Evolutionary conservation across 2,329 filamentous ascomycete species (phyloP), one percentile per base, ranked within the genome.

Genomic region (Botrytis fabae): DNA sequence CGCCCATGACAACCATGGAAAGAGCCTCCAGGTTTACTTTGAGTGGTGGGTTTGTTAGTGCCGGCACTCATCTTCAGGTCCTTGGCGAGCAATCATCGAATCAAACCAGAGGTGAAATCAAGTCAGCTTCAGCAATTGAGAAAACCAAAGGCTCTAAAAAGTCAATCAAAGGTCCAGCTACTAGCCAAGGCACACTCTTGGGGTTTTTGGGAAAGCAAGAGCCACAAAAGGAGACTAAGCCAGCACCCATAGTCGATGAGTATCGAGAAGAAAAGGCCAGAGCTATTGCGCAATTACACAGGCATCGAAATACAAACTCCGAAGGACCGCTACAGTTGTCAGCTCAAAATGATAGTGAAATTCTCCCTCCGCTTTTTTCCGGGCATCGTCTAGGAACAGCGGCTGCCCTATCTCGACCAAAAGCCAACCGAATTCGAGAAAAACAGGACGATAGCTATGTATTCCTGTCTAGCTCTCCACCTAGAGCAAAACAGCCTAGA

Each of bases 1-100:
- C 78, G 1, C 88, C 89, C 73, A 78, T 82, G 7, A 91, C 90
- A 8, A 92, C 90, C 0, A 92, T 92, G 89, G 86, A 89, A 63
- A 83, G 85, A 71, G 82, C 86, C 0, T 83, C 86, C 0, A 89
- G 88, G 0, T 93, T 93, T 75, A 88, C 88, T n/a, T 88, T 88
- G 16, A 89, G 90, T 3, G 73, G 73, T 22, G 78, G 78, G 0
- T 81, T 81, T 72, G 74, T 80, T 12, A 80, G 76, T 69, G 79
- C 79, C 9, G 75, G 79, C 1, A 77, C 77, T 35, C 77, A 81
- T 74, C 75, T 82, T 61, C 76, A 79, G 35, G 75, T 77, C 10
- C 73, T 82, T 22, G 79, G 75, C 44, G 78, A 79, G 42, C 78
- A 79, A 42, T 76, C 76, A 3, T 51, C 18, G 77, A 79, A 46